Conservation (phyloP, 306 rosid genomes). For the Clitoria ternatea region DNA sequence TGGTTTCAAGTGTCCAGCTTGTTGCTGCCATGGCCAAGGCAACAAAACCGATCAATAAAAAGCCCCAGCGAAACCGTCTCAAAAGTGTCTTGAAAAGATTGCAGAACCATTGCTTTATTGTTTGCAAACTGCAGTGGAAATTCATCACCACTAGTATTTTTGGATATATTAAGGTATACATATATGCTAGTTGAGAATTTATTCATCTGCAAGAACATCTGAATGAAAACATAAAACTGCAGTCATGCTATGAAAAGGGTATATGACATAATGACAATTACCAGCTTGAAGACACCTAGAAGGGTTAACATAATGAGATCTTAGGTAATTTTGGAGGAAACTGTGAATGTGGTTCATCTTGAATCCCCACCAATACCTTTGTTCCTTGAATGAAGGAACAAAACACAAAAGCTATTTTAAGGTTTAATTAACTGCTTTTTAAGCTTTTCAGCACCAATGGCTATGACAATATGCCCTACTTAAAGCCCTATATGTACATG, state of each 20-base stretch:
- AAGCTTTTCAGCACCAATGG: neutral
- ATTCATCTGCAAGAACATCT: neutral
- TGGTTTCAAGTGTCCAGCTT: slow-evolving; percentile 80
- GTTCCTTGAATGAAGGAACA: neutral
- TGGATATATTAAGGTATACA: neutral
- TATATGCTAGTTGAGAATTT: neutral
- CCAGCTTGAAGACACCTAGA: neutral
- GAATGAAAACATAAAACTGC: neutral
- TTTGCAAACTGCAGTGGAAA: slow-evolving; percentile 57
- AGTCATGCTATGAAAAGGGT: neutral
- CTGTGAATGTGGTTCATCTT: neutral
- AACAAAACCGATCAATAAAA: slow-evolving; percentile 57
- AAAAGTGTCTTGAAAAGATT: slow-evolving; percentile 49
- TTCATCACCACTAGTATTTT: slow-evolving; percentile 1
- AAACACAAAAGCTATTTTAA: neutral
- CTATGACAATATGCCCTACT: neutral
- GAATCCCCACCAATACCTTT: neutral
- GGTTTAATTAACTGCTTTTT: neutral
- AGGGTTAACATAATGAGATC: neutral
- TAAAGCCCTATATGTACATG: neutral
- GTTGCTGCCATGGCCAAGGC: slow-evolving; percentile 71
- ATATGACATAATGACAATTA: neutral
- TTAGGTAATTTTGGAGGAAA: neutral
- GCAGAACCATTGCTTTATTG: slow-evolving; percentile 55
- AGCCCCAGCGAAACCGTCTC: slow-evolving; percentile 74